Evolutionary conservation across 768 basidiomycete species (phyloP), one percentile per base, ranked within the genome.

Genomic region (Tephrocybe rancida): DNA sequence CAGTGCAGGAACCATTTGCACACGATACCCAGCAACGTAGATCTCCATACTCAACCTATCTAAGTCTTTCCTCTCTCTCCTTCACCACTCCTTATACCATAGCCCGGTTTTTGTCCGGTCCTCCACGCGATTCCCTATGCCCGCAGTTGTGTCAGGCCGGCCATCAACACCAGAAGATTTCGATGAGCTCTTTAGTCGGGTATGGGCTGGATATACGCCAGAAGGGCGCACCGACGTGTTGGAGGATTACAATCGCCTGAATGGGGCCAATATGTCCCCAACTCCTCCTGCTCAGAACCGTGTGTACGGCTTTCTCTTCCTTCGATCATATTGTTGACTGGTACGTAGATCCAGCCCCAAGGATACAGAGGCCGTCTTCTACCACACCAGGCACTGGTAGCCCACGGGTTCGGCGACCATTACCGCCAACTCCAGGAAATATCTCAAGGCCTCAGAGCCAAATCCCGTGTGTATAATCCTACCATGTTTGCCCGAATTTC

Each of bases 171-270:
- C 80, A 37, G 79, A 79, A 52, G 84, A 84, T 61, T 72, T 86
- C 11, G 79, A 85, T 34, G 76, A 77, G 54, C 73, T 86, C 43
- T 85, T 83, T 64, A 73, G 78, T 54, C 76, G 80, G 58, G 84
- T 85, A 30, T 81, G 81, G 67, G 74, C 72, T 41, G 81, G 77
- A 38, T 85, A 82, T 57, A 72, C 70, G 22, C 75, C 80, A 25
- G 66, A 64, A 48, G 34, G 52, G 2, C 41, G 50, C 3, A 47
- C 44, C 1, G 44, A 50, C 46, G 30, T 45, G 13, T 37, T 30
- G 26, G 51, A 55, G 1, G 47, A 52, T 16, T 18, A 48, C 38
- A 30, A 18, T 49, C 46, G 39, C 25, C 16, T n/a, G 11, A 48
- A 55, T 38, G 50, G 46, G 7, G 19, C 24, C 34, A 16, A 19